Base-by-base conservation (phyloP, 306 rosid species). In the Rubus parviflorus region DNA sequence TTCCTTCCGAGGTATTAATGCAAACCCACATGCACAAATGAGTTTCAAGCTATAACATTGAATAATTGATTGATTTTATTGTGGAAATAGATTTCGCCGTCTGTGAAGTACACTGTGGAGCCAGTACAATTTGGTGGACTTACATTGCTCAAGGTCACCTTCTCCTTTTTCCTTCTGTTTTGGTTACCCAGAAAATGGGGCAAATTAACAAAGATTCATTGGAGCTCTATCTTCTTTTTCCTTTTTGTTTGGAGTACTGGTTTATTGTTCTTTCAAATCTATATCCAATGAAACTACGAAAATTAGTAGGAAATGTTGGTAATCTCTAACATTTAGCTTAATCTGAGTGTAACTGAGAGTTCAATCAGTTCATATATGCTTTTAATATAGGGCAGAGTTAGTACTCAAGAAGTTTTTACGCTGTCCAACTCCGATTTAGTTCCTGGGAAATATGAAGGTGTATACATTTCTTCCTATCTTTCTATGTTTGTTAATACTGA, bases 381-480 rank as follows among this genome's bases (percentile, higher is more conserved):
- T 45, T 51, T 63, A 45, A 83, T 41, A 47, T 64, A 86, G 98
- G 97, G 98, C 17, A 81, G 97, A 11, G 97, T 90, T 75, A 95
- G 84, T 80, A 88, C 97, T 16, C 88, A 81, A 83, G 89, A 95
- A 48, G 97, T 95, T 78, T 90, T 95, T 64, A 91, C 93, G 40
- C 84, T 95, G 81, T 95, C 95, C 52, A 92, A 92, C 88, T 92
- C 97, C 1, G 97, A 95, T 81, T 88, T 95, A 83, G 90, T 90
- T 80, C 97, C 98, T 2, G 97, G 98, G 46, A 89, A 90, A 86
- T 95, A 95, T 75, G 97, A 95, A 95, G 98, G 90, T 88, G 42
- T 65, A 15, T 48, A 40, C 40, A 47, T 16, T 43, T 83, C 80
- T 79, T 72, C 77, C 42, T 60, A 72, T 40, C 42, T 54, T 84